Conservation (phyloP, 345 rosid genomes). For the Sisymbrium altissimum region DNA sequence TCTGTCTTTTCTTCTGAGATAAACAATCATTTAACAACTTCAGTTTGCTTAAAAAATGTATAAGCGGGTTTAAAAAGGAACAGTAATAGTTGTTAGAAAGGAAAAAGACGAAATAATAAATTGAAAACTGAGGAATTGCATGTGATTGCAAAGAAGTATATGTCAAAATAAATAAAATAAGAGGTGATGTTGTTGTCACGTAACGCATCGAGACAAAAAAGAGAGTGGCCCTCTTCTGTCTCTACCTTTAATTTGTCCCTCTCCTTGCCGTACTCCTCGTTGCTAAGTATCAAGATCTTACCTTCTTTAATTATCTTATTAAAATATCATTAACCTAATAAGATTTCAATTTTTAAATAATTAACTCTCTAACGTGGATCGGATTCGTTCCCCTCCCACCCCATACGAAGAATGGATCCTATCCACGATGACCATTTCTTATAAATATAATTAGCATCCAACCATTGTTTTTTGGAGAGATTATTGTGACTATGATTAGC, state of each 20-base stretch:
- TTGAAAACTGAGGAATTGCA: conserved; percentile 13
- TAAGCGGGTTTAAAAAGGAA: not conserved
- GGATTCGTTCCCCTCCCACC: conserved; percentile 26
- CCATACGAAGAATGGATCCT: conserved; percentile 17
- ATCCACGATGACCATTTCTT: not conserved
- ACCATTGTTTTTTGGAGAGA: too few relatives aligned
- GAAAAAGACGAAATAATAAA: conserved; percentile 12
- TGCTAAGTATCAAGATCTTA: conserved; percentile 33
- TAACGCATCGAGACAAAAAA: conserved; percentile 32
- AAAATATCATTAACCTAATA: conserved; percentile 1
- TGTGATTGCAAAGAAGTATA: conserved; percentile 14
- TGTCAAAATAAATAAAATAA: not conserved
- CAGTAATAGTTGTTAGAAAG: not conserved
- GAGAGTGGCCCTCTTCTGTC: conserved; percentile 15
- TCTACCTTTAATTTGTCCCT: conserved; percentile 25
- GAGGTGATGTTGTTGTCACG: conserved; percentile 35
- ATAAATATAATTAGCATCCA: not conserved
- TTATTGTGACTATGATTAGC: not conserved
- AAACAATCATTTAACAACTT: conserved; percentile 7
- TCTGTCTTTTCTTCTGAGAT: not conserved
- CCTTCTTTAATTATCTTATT: conserved; percentile 8
- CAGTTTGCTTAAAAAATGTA: not conserved
- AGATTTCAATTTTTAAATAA: not conserved
- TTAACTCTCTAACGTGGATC: not conserved
- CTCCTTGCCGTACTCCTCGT: conserved; percentile 26